A percentile compares a stretch with the other conserved stretches of the same genome.
Evolutionary conservation across 2,329 filamentous ascomycete species (phyloP).

Genomic region (Aspergillus aculeatinus): DNA sequence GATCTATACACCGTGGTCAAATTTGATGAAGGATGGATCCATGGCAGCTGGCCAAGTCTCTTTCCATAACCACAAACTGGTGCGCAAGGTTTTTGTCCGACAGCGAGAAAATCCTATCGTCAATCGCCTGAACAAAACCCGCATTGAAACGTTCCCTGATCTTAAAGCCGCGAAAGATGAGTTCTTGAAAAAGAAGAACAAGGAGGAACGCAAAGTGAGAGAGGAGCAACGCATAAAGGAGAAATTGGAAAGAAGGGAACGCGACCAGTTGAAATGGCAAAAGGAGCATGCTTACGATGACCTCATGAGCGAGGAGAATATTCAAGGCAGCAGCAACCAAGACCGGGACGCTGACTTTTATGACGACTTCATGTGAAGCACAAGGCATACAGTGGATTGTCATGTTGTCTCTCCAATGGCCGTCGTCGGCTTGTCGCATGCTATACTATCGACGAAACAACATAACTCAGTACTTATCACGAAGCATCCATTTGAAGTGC

Average conservation of each 20-base stretch:
- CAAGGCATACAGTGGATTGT: neutral
- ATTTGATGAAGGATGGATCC: constrained; percentile 89
- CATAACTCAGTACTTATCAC: neutral
- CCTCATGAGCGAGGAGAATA: constrained; percentile 77
- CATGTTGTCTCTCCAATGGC: neutral
- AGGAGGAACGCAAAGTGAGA: constrained; percentile 56
- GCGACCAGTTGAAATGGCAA: constrained; percentile 86
- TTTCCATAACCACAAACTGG: constrained; percentile 83
- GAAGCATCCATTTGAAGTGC: neutral
- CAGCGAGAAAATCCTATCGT: constrained; percentile 85
- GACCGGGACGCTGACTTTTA: constrained; percentile 70
- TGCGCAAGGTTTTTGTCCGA: constrained; percentile 77
- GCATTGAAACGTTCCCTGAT: constrained; percentile 82
- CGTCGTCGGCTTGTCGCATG: neutral
- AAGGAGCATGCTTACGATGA: constrained; percentile 99
- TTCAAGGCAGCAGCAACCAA: constrained; percentile 79
- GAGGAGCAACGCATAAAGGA: constrained; percentile 43
- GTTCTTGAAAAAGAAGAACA: constrained; percentile 67
- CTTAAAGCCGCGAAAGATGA: constrained; percentile 79
- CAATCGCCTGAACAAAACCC: constrained; percentile 98
- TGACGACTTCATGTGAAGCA: constrained; percentile 85
- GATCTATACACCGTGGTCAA: constrained; percentile 97
- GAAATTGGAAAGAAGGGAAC: constrained; percentile 62
- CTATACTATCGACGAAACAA: neutral
- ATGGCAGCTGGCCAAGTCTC: constrained; percentile 95